phyloP scores from a whole-genome alignment of 2,329 filamentous ascomycete genomes.

The Fusarium tuaranense region DNA sequence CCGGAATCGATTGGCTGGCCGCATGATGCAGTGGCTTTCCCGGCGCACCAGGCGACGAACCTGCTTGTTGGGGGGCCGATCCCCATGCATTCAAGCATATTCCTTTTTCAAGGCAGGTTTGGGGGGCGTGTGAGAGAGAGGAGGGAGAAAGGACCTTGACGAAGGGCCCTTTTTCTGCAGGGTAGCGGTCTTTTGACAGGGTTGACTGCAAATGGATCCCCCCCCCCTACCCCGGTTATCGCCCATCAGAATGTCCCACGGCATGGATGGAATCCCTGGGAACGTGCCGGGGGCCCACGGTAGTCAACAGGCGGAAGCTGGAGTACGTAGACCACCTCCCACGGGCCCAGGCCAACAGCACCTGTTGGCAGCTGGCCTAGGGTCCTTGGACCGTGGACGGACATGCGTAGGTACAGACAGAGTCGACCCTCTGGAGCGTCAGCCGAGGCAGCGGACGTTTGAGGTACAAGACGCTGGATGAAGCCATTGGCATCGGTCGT shows the following conservation, averaged over 20 bases:
- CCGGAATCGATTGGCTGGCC: conserved; percentile 34
- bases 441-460: conserved; percentile 32
- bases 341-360: conserved; percentile 24
- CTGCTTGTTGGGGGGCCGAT: conserved; percentile 40
- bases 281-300: conserved; percentile 17
- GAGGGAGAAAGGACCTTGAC: not conserved
- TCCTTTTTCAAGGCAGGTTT: conserved; percentile 17
- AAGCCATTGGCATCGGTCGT: conserved; percentile 22
- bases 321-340: conserved; percentile 25
- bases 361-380: conserved; percentile 3
- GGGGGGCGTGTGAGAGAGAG: conserved; percentile 11
- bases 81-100: conserved; percentile 37
- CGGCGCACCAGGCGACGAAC: conserved; percentile 29
- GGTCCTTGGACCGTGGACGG: not conserved
- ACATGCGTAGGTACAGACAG: conserved; percentile 4
- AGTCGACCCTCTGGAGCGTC: conserved; percentile 26
- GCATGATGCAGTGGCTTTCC: conserved; percentile 42
- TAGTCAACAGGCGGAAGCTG: conserved; percentile 19
- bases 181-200: conserved; percentile 25
- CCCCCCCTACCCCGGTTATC: conserved; percentile 14
- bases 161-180: conserved; percentile 20
- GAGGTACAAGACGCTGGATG: not conserved
- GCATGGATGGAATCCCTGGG: conserved; percentile 28
- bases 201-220: conserved; percentile 15
- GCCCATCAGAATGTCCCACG: conserved; percentile 26